Evolutionary conservation across 2,329 filamentous ascomycete genomes (phyloP).

Genomic region (Aspergillus sp.): DNA sequence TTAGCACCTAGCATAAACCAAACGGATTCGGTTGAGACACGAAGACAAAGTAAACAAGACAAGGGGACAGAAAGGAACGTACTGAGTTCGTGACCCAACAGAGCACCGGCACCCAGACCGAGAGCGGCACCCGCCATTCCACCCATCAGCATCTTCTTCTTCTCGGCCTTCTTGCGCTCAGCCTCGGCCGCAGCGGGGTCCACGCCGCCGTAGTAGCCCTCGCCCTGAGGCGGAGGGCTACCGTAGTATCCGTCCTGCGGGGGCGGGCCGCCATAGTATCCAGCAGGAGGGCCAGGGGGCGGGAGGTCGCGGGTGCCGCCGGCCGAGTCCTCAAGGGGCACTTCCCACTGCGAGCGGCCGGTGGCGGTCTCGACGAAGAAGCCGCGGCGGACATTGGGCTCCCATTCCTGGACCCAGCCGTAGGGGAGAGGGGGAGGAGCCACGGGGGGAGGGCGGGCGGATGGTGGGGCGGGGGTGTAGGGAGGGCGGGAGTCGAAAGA

Average conservation of each 20-base stretch:
- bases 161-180: constrained; percentile 43
- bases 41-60: neutral
- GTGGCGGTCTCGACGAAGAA: constrained; percentile 65
- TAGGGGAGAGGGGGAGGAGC: constrained; percentile 54
- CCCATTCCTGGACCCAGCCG: constrained; percentile 65
- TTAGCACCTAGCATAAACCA: neutral
- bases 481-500: constrained; percentile 34
- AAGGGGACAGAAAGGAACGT: constrained; percentile 26
- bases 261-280: constrained; percentile 23
- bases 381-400: constrained; percentile 60
- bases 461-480: constrained; percentile 29
- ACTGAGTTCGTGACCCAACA: constrained; percentile 59
- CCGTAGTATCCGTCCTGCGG: constrained; percentile 13
- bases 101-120: constrained; percentile 58
- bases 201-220: constrained; percentile 15
- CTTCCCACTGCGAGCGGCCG: constrained; percentile 65
- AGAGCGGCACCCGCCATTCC: constrained; percentile 59
- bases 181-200: constrained; percentile 12
- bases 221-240: constrained; percentile 10
- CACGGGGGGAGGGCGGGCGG: constrained; percentile 32
- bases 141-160: constrained; percentile 53
- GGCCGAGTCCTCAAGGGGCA: constrained; percentile 41
- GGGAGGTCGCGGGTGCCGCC: constrained; percentile 22
- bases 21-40: neutral
- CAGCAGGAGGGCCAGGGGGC: constrained; percentile 13